Base-by-base conservation (phyloP, 2,329 filamentous ascomycete species). In the Neofusicoccum sp. region DNA sequence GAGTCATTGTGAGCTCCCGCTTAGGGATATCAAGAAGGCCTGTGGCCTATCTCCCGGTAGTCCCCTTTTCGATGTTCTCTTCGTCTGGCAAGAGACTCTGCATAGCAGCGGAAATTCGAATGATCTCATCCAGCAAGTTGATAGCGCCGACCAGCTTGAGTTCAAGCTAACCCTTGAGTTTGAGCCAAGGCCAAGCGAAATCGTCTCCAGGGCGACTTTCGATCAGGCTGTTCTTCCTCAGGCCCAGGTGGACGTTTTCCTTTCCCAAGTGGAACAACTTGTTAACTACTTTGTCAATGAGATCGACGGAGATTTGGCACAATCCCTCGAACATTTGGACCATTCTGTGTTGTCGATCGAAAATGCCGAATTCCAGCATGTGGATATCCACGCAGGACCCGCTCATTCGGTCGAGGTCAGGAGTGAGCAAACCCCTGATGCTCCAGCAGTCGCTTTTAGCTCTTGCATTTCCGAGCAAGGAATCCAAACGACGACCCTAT, bases 41-140 rank as follows among this genome's bases (percentile, higher is more conserved):
- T 83, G 82, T 3, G 82, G 81, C 0, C 63, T 88, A 0, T 75
- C 80, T 30, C 79, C 85, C 0, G 78, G 81, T 0, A 80, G 84
- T 40, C 75, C 76, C 1, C 74, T 96, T 0, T 96, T 93, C 66
- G 90, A 96, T 65, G 82, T 87, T 0, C 77, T 96, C 0, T 88
- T 96, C 67, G 87, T 93, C 0, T 97, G 93, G 80, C 93, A 97
- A 67, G 88, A 96, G 69, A 89, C 87, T 0, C 77, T 89, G 16
- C 64, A 73, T 1, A 71, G 73, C 14, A 59, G 78, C 30, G 63
- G 65, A 2, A 65, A 69, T n/a, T 64, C 69, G 3, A 69, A 76
- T 67, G 66, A 67, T 64, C 26, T 61, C 11, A 77, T 93, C 0
- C 72, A 68, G 8, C 79, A 91, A 59, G 70, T 84, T 0, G 80